A percentile compares a stretch with the other conserved stretches of the same genome.
Evolutionary conservation across 2,329 filamentous ascomycete species (phyloP).

Genomic region (Exophiala viscosa): DNA sequence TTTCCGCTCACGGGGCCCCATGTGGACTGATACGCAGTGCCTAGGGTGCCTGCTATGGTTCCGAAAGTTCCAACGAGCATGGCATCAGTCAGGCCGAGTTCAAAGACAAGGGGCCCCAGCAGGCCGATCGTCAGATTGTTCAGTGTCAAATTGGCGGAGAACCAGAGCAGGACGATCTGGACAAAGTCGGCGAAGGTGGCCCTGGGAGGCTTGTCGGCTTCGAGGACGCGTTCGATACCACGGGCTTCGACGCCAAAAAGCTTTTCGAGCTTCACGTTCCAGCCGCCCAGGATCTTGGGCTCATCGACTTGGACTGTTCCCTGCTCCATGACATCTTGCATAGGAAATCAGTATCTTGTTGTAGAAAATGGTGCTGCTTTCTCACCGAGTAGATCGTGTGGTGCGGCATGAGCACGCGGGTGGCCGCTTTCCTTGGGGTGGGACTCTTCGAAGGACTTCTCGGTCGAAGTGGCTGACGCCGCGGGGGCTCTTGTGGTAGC

Average conservation of each 20-base stretch:
- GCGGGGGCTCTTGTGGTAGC: not conserved
- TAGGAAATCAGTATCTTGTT: not conserved
- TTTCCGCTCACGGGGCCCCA: conserved; percentile 42
- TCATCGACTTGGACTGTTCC: conserved; percentile 1
- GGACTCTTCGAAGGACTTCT: not conserved
- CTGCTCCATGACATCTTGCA: not conserved
- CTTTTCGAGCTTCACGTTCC: not conserved
- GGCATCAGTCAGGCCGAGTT: conserved; percentile 40
- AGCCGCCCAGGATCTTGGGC: not conserved
- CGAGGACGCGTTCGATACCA: conserved; percentile 2
- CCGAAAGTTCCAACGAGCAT: conserved; percentile 39
- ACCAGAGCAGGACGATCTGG: conserved; percentile 36
- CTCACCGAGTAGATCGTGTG: not conserved
- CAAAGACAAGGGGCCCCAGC: conserved; percentile 40
- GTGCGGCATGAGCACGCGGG: not conserved
- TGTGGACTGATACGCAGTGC: conserved; percentile 41
- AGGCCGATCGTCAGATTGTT: conserved; percentile 43
- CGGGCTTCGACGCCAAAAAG: not conserved
- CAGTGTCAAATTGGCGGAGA: conserved; percentile 38
- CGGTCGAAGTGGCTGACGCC: not conserved
- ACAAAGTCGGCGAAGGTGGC: conserved; percentile 20
- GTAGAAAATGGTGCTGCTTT: not conserved
- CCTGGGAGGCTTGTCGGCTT: not conserved
- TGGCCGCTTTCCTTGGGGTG: not conserved
- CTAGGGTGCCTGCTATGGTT: conserved; percentile 33